phyloP scores from a whole-genome alignment of 106 monocot species.

The Acorus calamus region DNA sequence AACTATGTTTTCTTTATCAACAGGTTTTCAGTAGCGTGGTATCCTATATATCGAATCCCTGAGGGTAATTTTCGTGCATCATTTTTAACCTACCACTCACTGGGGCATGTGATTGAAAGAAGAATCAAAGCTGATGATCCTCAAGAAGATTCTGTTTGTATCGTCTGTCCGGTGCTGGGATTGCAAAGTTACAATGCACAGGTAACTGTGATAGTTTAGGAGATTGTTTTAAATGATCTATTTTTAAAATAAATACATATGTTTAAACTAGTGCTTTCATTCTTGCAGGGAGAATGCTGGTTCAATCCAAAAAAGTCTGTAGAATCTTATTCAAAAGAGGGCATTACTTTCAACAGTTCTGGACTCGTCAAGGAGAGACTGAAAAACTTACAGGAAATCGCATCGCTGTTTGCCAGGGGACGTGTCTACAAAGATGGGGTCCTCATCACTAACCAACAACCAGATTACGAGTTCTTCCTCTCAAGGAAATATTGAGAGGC shows the following conservation, averaged over 20 bases:
- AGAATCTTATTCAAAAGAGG: slow-evolving; percentile 2
- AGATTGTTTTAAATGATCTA: background rate
- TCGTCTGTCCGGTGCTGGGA: slow-evolving; percentile 17
- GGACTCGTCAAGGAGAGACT: slow-evolving; percentile 15
- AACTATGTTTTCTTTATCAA: background rate
- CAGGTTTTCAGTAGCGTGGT: slow-evolving; percentile 30
- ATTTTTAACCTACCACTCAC: slow-evolving; percentile 30
- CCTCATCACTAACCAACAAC: slow-evolving; percentile 5
- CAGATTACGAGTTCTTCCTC: slow-evolving; percentile 26
- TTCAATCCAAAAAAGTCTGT: slow-evolving; percentile 3
- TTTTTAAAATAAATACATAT: background rate
- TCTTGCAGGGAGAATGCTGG: slow-evolving; percentile 18
- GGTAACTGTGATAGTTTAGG: slow-evolving; percentile 7
- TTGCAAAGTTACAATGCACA: slow-evolving; percentile 29
- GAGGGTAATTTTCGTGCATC: slow-evolving; percentile 20
- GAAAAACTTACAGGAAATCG: slow-evolving; percentile 14
- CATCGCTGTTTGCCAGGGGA: slow-evolving; percentile 19
- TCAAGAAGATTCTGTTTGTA: slow-evolving; percentile 6
- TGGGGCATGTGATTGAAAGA: slow-evolving; percentile 12
- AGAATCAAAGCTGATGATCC: background rate
- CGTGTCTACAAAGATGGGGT: slow-evolving; percentile 5
- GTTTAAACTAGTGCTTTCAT: background rate
- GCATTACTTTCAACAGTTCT: background rate
- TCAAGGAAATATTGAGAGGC: slow-evolving; percentile 6
- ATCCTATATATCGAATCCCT: slow-evolving; percentile 31